Base-by-base conservation (phyloP, 2,329 filamentous ascomycete species). In the Cryphonectria radicalis region DNA sequence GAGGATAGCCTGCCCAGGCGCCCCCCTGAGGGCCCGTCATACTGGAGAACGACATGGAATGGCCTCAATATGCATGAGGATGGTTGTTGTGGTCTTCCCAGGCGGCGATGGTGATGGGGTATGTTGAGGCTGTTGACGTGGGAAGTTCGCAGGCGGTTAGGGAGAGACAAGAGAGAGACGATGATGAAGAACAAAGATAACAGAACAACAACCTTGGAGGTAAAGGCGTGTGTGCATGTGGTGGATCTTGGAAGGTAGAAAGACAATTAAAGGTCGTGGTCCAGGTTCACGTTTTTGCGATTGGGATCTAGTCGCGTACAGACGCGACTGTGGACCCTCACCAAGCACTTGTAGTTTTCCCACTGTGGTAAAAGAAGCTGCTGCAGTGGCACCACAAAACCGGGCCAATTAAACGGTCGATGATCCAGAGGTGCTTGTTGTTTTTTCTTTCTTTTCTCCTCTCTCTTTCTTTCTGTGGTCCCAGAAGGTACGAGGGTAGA, bases 21-120 rank as follows among this genome's bases (percentile, higher is more conserved):
- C 70, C 53, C 14, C 70, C 68, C 32, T 70, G 72, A 68, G 72
- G 72, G 70, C 62, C 76, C 78, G 79, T 80, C 66, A 71, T 66
- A 68, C 67, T 73, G 59, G 72, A 53, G 64, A 71, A 71, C 59
- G 72, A 73, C 72, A 73, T 73, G 19, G 59, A 40, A 40, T 63
- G 55, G 42, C 25, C 68, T 62, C 72, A 71, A 37, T 57, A 63
- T 43, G 62, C 53, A 68, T 67, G 55, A 67, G 70, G 55, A 32
- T 67, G 40, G 59, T 11, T n/a, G 43, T 42, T 42, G 59, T 55
- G 32, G 22, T 43, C 25, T 7, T 59, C 32, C 37, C 40, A 37
- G 28, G 42, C n/a, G 62, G 59, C 53, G 43, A 32, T 22, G 65
- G 28, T 60, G 71, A 42, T 28, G 60, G 50, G 63, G 28, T 42